Conservation (phyloP, 257 asterid genomes). For the Mentha longifolia region DNA sequence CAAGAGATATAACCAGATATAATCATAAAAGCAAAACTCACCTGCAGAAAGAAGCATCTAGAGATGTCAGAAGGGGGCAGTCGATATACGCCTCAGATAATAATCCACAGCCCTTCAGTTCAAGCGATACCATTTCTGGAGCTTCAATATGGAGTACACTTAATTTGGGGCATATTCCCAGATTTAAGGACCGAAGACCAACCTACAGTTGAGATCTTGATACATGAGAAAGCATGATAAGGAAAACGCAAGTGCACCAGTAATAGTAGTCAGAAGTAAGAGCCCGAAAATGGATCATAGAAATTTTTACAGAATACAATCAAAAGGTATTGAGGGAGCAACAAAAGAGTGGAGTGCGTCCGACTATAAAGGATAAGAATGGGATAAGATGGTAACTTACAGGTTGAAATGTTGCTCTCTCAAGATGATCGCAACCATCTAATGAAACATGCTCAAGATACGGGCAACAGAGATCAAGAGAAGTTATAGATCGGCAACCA, state of each 20-base stretch:
- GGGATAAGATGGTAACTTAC: conserved; percentile 52
- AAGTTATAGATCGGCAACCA: conserved; percentile 87
- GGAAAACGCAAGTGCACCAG: background rate
- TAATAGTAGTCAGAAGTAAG: background rate
- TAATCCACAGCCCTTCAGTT: conserved; percentile 96
- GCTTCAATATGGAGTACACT: conserved; percentile 77
- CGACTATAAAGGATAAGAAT: background rate
- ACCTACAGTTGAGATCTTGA: conserved; percentile 57
- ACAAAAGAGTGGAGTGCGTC: background rate
- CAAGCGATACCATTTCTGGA: conserved; percentile 84
- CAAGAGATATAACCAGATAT: background rate
- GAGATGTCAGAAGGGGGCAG: conserved; percentile 83
- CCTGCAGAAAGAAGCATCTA: conserved; percentile 99
- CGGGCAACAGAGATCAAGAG: conserved; percentile 81
- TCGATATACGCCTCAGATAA: conserved; percentile 75
- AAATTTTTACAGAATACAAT: background rate
- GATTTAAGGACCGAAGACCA: conserved; percentile 84
- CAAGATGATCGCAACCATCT: conserved; percentile 98
- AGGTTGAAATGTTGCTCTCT: conserved; percentile 79
- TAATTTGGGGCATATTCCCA: conserved; percentile 97
- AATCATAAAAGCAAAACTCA: conserved; percentile 18
- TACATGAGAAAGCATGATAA: background rate
- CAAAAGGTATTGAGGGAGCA: conserved; percentile 14
- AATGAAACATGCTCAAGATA: conserved; percentile 82
- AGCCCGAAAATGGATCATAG: background rate